phyloP scores from a whole-genome alignment of 352 stramenopile species.

The Phytophthora crassamura region DNA sequence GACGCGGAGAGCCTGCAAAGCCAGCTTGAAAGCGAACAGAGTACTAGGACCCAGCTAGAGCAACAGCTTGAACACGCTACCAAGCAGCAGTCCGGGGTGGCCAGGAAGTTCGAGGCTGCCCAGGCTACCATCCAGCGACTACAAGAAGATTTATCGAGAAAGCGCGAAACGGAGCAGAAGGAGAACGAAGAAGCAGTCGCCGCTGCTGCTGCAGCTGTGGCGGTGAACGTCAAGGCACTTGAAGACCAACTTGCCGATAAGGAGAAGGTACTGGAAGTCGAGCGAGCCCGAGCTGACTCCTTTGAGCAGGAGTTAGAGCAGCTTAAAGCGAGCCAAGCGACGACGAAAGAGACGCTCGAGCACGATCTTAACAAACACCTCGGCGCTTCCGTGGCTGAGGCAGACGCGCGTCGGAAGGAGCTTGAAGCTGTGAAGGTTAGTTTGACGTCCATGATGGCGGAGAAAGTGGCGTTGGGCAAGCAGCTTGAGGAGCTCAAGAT shows the following conservation, averaged over 20 bases:
- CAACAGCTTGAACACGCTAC: slow-evolving; percentile 33
- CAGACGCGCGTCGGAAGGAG: slow-evolving; percentile 23
- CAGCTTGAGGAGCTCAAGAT: slow-evolving; percentile 40
- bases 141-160: slow-evolving; percentile 39
- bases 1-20: slow-evolving; percentile 24
- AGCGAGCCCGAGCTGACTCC: slow-evolving; percentile 14
- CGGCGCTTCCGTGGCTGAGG: slow-evolving; percentile 17
- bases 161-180: slow-evolving; percentile 26
- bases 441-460: slow-evolving; percentile 23
- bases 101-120: slow-evolving; percentile 42
- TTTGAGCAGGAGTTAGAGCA: slow-evolving; percentile 39
- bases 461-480: slow-evolving; percentile 27
- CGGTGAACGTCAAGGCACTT: slow-evolving; percentile 31
- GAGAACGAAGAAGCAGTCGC: slow-evolving; percentile 31
- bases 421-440: slow-evolving; percentile 16
- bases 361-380: slow-evolving; percentile 37
- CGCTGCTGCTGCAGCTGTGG: slow-evolving; percentile 23
- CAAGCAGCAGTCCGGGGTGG: slow-evolving; percentile 26
- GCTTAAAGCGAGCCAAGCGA: slow-evolving; percentile 20
- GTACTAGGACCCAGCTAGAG: slow-evolving; percentile 20
- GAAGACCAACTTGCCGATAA: slow-evolving; percentile 29
- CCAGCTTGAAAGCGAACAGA: slow-evolving; percentile 34
- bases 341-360: slow-evolving; percentile 23
- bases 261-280: slow-evolving; percentile 32
- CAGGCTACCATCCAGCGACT: slow-evolving; percentile 37